These are phyloP conservation scores for Eimeria acervulina DNA, from an alignment of 169 alveolate species.

Conservation along the genomic window DNA sequence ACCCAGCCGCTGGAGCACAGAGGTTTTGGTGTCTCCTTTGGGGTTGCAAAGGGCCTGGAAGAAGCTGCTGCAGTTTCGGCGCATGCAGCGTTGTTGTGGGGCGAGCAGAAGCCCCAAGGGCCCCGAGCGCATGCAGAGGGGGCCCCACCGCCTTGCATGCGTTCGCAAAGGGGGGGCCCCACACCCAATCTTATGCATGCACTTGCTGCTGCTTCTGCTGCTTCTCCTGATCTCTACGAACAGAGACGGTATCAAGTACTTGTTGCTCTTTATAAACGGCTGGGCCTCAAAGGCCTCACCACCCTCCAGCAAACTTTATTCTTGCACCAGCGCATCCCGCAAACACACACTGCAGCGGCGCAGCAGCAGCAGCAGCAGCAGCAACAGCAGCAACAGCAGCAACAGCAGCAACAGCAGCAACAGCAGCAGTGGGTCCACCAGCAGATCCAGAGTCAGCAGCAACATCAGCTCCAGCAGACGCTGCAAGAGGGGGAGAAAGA, in stretches of 20 bases:
- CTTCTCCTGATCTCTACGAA: background rate
- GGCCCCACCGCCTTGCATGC: background rate
- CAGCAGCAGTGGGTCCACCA: too few relatives aligned
- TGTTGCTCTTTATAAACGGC: background rate
- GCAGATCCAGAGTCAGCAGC: too few relatives aligned
- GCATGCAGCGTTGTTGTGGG: background rate
- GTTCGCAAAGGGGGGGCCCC: background rate
- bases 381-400: background rate
- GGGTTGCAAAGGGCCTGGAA: background rate
- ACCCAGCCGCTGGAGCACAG: background rate
- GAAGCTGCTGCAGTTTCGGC: background rate
- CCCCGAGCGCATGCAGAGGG: background rate
- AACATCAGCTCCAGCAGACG: too few relatives aligned
- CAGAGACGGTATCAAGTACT: background rate
- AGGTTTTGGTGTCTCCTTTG: slow-evolving; percentile 17
- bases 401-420: background rate
- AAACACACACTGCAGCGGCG: background rate
- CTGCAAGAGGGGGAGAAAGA: too few relatives aligned
- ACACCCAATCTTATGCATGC: background rate
- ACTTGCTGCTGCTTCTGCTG: background rate
- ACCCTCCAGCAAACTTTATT: background rate
- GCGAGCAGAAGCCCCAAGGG: background rate
- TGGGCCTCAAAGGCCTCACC: background rate
- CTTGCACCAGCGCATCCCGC: background rate
- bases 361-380: background rate